phyloP scores from a whole-genome alignment of 169 alveolate genomes.

The Cyclospora cayetanensis region DNA sequence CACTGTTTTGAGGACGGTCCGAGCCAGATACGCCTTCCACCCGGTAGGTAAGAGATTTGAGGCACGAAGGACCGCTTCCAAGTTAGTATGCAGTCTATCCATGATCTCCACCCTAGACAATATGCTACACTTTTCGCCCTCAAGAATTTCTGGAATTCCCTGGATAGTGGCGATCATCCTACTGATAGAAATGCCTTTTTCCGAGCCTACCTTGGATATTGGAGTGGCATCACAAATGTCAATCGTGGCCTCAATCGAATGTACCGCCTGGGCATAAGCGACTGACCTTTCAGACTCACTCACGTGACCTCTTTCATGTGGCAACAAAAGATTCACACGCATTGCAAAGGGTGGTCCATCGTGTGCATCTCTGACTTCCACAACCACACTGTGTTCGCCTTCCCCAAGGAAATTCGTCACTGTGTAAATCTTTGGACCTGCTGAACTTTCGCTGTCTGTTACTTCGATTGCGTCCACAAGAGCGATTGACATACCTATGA shows the following conservation, averaged over 20 bases:
- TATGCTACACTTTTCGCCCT: neutral
- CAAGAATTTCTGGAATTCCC: neutral
- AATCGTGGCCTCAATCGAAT: neutral
- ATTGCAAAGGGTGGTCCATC: neutral
- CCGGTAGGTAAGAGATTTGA: neutral
- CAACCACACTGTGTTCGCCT: neutral
- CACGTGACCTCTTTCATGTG: neutral
- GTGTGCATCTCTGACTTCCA: neutral
- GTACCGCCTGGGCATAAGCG: neutral
- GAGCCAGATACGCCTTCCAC: neutral
- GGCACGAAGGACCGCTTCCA: neutral
- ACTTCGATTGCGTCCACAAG: neutral
- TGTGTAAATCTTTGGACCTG: neutral
- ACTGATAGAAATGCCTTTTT: neutral
- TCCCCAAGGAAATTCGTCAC: constrained; percentile 12
- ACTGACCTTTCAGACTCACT: neutral
- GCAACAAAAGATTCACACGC: neutral
- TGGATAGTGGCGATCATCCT: neutral
- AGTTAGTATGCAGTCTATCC: neutral
- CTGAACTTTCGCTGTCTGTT: neutral
- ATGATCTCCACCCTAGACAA: neutral
- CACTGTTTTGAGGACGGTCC: neutral
- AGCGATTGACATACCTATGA: constrained; percentile 2
- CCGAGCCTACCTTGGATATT: neutral
- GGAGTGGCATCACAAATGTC: neutral